These are phyloP conservation scores for Penicillium coprophilum DNA, from an alignment of 495 filamentous ascomycete genomes.

Conservation along the genomic window DNA sequence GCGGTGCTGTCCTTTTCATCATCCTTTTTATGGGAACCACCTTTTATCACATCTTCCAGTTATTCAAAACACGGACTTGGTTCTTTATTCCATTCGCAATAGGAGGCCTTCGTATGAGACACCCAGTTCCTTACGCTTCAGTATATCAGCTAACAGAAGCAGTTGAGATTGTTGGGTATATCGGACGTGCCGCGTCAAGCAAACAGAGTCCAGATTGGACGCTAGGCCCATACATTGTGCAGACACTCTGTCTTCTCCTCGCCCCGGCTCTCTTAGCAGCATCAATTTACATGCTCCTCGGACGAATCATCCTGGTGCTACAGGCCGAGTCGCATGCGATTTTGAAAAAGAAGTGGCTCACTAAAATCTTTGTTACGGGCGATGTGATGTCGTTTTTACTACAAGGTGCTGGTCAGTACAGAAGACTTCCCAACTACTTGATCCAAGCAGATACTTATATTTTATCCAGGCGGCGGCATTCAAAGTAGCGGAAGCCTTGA, in stretches of 20 bases:
- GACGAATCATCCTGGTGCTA: conserved; percentile 40
- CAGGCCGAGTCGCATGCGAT: conserved; percentile 33
- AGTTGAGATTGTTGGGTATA: conserved; percentile 56
- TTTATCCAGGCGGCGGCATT: conserved; percentile 13
- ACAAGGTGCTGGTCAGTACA: conserved; percentile 13
- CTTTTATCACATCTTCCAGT: conserved; percentile 45
- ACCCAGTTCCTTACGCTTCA: neutral
- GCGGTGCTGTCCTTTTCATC: conserved; percentile 47
- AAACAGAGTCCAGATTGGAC: conserved; percentile 17
- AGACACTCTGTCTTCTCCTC: conserved; percentile 33
- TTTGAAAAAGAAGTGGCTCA: conserved; percentile 17
- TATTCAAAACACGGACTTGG: conserved; percentile 53
- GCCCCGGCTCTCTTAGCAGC: conserved; percentile 49
- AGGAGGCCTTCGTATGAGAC: conserved; percentile 52
- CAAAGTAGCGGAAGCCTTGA: conserved; percentile 16
- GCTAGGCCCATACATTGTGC: conserved; percentile 25
- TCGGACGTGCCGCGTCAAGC: conserved; percentile 44
- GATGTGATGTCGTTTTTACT: conserved; percentile 22
- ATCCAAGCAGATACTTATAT: no score
- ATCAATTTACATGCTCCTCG: conserved; percentile 56
- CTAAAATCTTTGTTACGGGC: conserved; percentile 24
- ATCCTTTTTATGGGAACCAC: conserved; percentile 48
- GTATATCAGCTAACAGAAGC: neutral
- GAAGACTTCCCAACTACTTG: no score
- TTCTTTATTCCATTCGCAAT: conserved; percentile 59